Base-by-base conservation (phyloP, 2,329 filamentous ascomycete genomes). In the Fusarium sp. region DNA sequence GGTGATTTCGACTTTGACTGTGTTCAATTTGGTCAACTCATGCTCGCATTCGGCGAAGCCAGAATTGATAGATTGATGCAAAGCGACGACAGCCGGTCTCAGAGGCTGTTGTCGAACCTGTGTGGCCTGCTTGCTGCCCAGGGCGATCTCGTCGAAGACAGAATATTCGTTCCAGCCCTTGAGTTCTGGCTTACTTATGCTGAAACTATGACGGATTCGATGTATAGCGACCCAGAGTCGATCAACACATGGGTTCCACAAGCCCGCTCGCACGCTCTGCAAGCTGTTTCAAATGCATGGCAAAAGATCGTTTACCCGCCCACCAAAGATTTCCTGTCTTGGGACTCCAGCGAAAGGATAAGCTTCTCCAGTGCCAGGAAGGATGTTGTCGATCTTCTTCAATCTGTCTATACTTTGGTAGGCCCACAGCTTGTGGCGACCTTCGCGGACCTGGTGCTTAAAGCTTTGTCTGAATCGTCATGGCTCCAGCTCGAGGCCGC, bases 111-210 rank as follows among this genome's bases (percentile, higher is more conserved):
- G 16, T 80, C 81, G 4, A 86, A 84, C 34, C 82, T 93, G n/a
- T 88, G 87, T 63, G 88, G 89, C 6, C 84, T 96, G 7, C 82
- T 94, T 25, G 85, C 85, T 21, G 87, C 89, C 14, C 83, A 88
- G 14, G 92, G 92, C 3, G 86, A 88, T 72, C 88, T 91, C 2
- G 89, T 90, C 3, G 87, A 87, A 6, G 92, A 96, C 73, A 89
- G 88, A 68, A 88, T 94, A 13, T 94, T 93, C 58, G 87, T 92
- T 1, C 87, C 89, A 2, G 88, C 90, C 2, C 84, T 95, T 16
- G 92, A 96, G 73, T 95, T 96, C 76, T 96, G 93, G 93, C 90
- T 88, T 20, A 90, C 88, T 2, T 93, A 90, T 76, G 88, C 92
- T 8, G 92, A 94, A 78, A 87, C 88, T 14, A 84, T 89, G 82